Evolutionary conservation across 2,329 filamentous ascomycete genomes (phyloP), one percentile per base, ranked within the genome.

Genomic region (Cladosporium sp.): DNA sequence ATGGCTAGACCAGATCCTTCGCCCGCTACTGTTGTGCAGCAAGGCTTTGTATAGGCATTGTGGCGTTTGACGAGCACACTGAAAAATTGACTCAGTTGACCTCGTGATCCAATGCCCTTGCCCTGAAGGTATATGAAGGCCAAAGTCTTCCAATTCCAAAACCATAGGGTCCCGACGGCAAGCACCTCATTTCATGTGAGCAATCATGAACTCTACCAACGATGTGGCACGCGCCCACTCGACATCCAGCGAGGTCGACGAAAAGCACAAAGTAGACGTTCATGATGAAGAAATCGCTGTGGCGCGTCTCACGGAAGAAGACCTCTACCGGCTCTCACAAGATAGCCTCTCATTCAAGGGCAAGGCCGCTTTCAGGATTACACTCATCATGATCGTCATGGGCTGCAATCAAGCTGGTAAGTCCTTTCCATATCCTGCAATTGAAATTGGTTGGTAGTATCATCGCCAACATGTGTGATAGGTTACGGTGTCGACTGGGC

Each of bases 401-500:
- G 49, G 49, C 14, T 53, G 49, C 49, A 53, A 53, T 8, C 49
- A 53, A 8, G 49, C 49, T 2, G 49, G 49, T 53, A 14, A 26
- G 49, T 28, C 26, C 18, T 16, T 29, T 1, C 5, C n/a, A 18
- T 16, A 14, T 53, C 23, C n/a, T 28, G 5, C 23, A 4, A 18
- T 29, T 6, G 10, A 28, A 11, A 4, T 4, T 11, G 10, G 18
- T 18, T 16, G 3, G 3, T 18, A 11, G n/a, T 8, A 12, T 12
- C 5, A n/a, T n/a, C 14, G 6, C n/a, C 21, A 21, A 46, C 4
- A 10, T 0, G 49, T 29, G 12, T 12, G 12, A 29, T 12, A 58
- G 29, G 35, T 14, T 83, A 78, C 67, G 81, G 81, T 67, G 78
- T 84, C 49, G 81, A 83, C 67, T 84, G 82, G 82, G 79, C 79